These are phyloP conservation scores for Verticillium klebahnii DNA, from an alignment of 2,329 filamentous ascomycete species.

Conservation along the genomic window DNA sequence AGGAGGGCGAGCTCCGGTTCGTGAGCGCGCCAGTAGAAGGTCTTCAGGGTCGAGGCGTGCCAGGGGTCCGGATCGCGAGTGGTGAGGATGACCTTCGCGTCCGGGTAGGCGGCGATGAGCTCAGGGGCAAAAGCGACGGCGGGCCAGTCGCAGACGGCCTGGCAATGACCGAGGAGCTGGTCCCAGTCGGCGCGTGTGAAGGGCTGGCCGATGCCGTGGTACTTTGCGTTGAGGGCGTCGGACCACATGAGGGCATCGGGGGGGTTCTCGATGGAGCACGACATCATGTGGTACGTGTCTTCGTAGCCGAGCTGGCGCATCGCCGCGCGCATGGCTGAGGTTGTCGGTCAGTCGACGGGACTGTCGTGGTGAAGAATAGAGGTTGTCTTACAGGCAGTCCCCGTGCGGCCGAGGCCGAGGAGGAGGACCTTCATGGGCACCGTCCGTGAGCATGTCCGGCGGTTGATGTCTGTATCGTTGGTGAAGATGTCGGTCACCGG, in stretches of 20 bases:
- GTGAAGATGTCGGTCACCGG: slow-evolving; percentile 59
- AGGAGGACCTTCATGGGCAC: slow-evolving; percentile 71
- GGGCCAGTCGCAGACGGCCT: slow-evolving; percentile 32
- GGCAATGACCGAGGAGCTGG: slow-evolving; percentile 14
- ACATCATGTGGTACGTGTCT: slow-evolving; percentile 30
- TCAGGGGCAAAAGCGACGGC: slow-evolving; percentile 29
- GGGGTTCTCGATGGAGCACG: background rate
- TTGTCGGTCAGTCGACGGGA: background rate
- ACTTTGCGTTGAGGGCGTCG: slow-evolving; percentile 15
- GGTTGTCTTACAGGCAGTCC: slow-evolving; percentile 58
- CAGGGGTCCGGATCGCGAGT: slow-evolving; percentile 23
- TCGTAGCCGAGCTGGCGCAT: slow-evolving; percentile 29
- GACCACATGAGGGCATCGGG: slow-evolving; percentile 13
- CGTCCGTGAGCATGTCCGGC: slow-evolving; percentile 57
- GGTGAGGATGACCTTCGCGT: slow-evolving; percentile 33
- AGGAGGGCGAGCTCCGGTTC: background rate
- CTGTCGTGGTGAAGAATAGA: background rate
- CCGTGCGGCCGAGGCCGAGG: slow-evolving; percentile 65
- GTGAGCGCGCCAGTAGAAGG: background rate
- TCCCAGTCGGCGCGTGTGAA: slow-evolving; percentile 14
- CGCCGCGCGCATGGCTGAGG: slow-evolving; percentile 26
- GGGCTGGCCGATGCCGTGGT: slow-evolving; percentile 8
- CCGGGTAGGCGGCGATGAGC: slow-evolving; percentile 34
- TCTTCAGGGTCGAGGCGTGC: slow-evolving; percentile 11
- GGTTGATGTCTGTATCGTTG: slow-evolving; percentile 63